phyloP scores from a whole-genome alignment of 345 rosid species.

The Crucihimalaya himalaica region DNA sequence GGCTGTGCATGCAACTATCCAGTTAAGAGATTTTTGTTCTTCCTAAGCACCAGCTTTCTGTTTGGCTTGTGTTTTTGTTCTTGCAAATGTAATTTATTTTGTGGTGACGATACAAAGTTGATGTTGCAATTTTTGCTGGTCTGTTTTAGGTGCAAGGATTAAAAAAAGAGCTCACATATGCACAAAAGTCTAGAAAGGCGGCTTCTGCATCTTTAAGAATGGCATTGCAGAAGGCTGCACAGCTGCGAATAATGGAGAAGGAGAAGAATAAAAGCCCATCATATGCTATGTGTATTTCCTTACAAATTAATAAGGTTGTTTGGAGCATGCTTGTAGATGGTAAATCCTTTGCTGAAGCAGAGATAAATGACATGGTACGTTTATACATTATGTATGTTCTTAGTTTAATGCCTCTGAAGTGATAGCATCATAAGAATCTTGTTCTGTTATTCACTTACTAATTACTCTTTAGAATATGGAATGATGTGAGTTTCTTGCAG shows the following conservation, averaged over 20 bases:
- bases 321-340: conserved; percentile 99
- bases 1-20: conserved; percentile 19
- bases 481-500: neutral
- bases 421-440: conserved; percentile 3
- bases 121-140: conserved; percentile 17
- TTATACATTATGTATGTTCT: neutral
- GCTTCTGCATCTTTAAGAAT: conserved; percentile 77
- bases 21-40: conserved; percentile 9
- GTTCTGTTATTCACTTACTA: neutral
- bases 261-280: conserved; percentile 98
- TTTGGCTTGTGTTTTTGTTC: neutral
- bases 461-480: conserved; percentile 12
- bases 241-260: conserved; percentile 85
- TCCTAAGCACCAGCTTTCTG: conserved; percentile 8
- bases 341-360: conserved; percentile 98
- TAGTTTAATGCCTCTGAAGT: neutral
- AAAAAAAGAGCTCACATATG: conserved; percentile 71
- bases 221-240: conserved; percentile 93
- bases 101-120: neutral
- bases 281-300: conserved; percentile 93
- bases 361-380: conserved; percentile 97
- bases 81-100: neutral
- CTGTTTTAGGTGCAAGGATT: conserved; percentile 77
- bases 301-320: conserved; percentile 85
- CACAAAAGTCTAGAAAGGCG: conserved; percentile 72